Percentiles rank a stretch among this genome's conserved stretches.
Conservation (phyloP, 257 asterid species). For the Hygrophila difformis region DNA sequence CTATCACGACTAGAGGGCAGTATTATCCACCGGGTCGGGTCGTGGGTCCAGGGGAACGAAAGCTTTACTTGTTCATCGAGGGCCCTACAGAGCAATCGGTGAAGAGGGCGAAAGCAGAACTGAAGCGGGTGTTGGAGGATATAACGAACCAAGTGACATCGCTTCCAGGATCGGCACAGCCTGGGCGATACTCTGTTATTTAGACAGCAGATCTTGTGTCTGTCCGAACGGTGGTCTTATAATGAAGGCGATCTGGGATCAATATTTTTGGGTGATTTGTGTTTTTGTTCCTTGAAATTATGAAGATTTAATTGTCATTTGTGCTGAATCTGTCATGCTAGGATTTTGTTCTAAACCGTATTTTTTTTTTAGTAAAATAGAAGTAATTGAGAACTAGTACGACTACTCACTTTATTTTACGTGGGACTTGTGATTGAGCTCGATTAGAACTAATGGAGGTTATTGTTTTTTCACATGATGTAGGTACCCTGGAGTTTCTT, state of each 20-base stretch:
- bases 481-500: too few species aligned
- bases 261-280: conserved; percentile 9
- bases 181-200: conserved; percentile 75
- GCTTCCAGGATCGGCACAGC: conserved; percentile 89
- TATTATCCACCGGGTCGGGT: conserved; percentile 63
- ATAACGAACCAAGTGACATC: conserved; percentile 70
- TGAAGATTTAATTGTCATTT: conserved; percentile 4
- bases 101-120: conserved; percentile 80
- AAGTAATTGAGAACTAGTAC: too few species aligned
- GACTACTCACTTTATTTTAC: too few species aligned
- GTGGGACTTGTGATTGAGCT: too few species aligned
- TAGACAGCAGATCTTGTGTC: conserved; percentile 21
- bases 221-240: too few species aligned
- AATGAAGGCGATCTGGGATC: conserved; percentile 11
- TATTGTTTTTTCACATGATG: too few species aligned
- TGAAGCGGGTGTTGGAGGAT: conserved; percentile 87
- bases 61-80: conserved; percentile 86
- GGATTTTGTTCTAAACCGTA: neutral
- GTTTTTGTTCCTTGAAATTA: conserved; percentile 11
- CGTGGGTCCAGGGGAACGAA: conserved; percentile 70
- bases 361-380: neutral
- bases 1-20: conserved; percentile 86
- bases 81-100: conserved; percentile 90
- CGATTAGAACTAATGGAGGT: too few species aligned
- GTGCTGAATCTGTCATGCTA: neutral